A percentile compares a stretch with the other conserved stretches of the same genome.
phyloP scores from a whole-genome alignment of 176 grass and related monocot genomes.

The Dactylis glomerata region DNA sequence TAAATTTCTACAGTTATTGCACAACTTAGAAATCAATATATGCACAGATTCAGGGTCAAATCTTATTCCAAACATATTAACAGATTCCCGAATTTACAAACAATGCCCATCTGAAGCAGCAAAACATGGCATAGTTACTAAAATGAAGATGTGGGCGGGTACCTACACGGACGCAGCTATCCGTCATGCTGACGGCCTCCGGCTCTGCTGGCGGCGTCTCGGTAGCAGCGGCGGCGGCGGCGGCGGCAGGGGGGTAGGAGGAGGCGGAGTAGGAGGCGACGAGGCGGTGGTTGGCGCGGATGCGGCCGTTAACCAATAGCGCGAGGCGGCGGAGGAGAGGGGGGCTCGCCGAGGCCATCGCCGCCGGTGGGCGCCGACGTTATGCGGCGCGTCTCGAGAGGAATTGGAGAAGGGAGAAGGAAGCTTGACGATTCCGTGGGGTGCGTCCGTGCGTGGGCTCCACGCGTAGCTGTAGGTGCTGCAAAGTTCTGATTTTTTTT shows the following conservation, averaged over 20 bases:
- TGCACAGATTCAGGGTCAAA: neutral
- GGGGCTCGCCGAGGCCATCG: slow-evolving; percentile 24
- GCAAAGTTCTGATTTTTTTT: neutral
- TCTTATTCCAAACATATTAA: neutral
- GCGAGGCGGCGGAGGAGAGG: slow-evolving; percentile 28
- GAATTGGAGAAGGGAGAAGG: neutral
- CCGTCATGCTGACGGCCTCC: slow-evolving; percentile 37
- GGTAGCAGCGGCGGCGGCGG: neutral
- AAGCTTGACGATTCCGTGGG: neutral
- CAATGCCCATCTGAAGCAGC: neutral
- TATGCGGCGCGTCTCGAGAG: neutral
- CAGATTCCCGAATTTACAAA: neutral
- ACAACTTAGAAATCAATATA: neutral
- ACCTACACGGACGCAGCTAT: slow-evolving; percentile 38
- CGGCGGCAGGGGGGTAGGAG: neutral
- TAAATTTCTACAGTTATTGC: neutral
- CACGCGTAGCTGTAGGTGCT: neutral
- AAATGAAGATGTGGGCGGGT: neutral
- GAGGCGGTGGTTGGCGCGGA: slow-evolving; percentile 31
- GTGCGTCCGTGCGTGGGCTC: neutral
- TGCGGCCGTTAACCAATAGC: neutral
- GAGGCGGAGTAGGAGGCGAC: slow-evolving; percentile 29
- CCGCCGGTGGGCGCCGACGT: neutral
- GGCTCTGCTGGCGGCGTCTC: neutral
- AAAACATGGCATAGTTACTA: neutral